These are phyloP conservation scores for Castanospermum australe DNA, from an alignment of 306 rosid genomes.

Conservation along the genomic window DNA sequence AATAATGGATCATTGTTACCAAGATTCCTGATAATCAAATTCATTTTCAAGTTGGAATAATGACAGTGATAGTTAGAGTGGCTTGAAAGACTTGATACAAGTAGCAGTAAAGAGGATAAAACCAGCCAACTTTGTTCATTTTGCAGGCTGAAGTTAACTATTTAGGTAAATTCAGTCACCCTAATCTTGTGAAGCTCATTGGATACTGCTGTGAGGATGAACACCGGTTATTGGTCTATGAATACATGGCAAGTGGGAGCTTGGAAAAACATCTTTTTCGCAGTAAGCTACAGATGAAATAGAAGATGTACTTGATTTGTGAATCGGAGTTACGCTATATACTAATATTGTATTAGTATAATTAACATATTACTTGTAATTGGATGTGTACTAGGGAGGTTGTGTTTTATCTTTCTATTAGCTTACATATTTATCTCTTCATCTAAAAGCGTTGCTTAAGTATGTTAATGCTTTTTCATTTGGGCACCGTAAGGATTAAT, in stretches of 20 bases:
- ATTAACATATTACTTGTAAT: not conserved
- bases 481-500: too few species aligned
- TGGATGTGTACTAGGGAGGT: not conserved
- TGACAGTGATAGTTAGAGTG: not conserved
- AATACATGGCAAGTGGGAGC: conserved; percentile 96
- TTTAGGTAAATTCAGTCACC: conserved; percentile 85
- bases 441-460: not conserved
- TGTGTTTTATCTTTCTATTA: conserved; percentile 1
- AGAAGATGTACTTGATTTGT: not conserved
- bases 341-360: not conserved
- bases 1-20: not conserved
- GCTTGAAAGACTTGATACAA: not conserved
- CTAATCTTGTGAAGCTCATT: conserved; percentile 92
- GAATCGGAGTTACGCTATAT: not conserved
- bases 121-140: conserved; percentile 23
- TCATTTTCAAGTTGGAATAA: not conserved
- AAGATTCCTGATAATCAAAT: not conserved
- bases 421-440: not conserved
- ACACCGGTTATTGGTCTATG: conserved; percentile 87
- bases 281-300: conserved; percentile 55
- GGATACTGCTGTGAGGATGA: conserved; percentile 98
- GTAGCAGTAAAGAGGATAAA: not conserved
- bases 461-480: not conserved
- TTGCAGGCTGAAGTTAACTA: conserved; percentile 95
- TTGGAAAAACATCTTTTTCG: conserved; percentile 96